phyloP scores from a whole-genome alignment of 164 flowering plant genomes.

The Vitis labrusca region DNA sequence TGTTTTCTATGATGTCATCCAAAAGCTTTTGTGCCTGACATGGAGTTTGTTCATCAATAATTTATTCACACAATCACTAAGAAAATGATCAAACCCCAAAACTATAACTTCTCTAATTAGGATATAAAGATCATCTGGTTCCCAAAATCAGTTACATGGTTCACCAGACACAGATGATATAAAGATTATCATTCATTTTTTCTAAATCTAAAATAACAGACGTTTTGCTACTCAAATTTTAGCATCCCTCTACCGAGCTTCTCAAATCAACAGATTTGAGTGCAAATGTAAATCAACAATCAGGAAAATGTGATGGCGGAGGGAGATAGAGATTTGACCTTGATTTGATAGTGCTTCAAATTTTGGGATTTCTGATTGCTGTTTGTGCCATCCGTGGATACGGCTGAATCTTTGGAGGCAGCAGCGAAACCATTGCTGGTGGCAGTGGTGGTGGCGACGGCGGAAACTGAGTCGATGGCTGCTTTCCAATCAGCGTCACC shows the following conservation, averaged over 20 bases:
- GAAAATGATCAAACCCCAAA: not conserved
- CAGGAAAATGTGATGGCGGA: not conserved
- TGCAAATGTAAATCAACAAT: not conserved
- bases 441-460: slow-evolving; percentile 23
- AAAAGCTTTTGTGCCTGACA: slow-evolving; percentile 75
- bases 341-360: slow-evolving; percentile 68
- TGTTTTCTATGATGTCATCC: slow-evolving; percentile 70
- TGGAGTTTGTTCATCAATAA: not conserved
- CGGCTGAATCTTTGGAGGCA: slow-evolving; percentile 3
- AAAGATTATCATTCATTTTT: too few relatives aligned
- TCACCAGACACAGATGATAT: too few relatives aligned
- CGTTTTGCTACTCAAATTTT: too few relatives aligned
- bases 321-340: slow-evolving; percentile 35
- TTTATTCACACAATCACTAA: not conserved
- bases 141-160: too few relatives aligned
- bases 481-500: slow-evolving; percentile 81
- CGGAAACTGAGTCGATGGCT: slow-evolving; percentile 65
- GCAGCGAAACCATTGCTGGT: slow-evolving; percentile 4
- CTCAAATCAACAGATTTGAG: not conserved
- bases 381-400: slow-evolving; percentile 10
- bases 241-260: too few relatives aligned
- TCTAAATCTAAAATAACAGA: too few relatives aligned
- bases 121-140: too few relatives aligned
- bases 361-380: slow-evolving; percentile 26
- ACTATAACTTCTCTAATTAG: too few relatives aligned